These are phyloP conservation scores for Zoysia matrella DNA, from an alignment of 202 grass and related monocot species.

Conservation along the genomic window DNA sequence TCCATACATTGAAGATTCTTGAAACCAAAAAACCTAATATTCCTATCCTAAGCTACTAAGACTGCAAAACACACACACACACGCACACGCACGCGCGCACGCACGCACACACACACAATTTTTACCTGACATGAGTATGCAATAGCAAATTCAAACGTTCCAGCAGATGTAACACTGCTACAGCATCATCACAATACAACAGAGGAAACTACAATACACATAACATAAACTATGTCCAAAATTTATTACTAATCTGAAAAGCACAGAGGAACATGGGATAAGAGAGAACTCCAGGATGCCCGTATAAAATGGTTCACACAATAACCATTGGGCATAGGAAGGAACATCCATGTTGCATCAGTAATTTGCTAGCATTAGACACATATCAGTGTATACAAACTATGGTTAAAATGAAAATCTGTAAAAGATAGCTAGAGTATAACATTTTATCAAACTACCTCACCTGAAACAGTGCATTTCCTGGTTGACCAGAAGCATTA, in stretches of 20 bases:
- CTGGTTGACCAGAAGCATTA: constrained; percentile 46
- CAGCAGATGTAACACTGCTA: constrained; percentile 25
- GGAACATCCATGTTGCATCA: not conserved
- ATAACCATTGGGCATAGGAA: not conserved
- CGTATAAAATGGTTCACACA: not conserved
- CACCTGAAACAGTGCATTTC: constrained; percentile 63
- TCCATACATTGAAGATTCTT: constrained; percentile 34
- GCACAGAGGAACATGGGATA: not conserved
- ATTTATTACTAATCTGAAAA: not conserved
- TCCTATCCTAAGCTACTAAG: not conserved
- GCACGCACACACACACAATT: too few relatives aligned
- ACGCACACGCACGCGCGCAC: too few relatives aligned
- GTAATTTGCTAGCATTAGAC: constrained; percentile 8
- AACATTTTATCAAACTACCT: not conserved
- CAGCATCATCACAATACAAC: not conserved
- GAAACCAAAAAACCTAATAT: constrained; percentile 1
- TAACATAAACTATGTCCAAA: not conserved
- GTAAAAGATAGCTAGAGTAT: not conserved
- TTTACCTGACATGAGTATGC: not conserved
- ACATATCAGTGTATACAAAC: not conserved
- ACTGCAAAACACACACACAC: not conserved
- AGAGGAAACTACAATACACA: constrained; percentile 9
- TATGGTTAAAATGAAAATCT: not conserved
- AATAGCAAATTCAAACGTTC: constrained; percentile 6
- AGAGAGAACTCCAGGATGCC: constrained; percentile 1